phyloP scores from a whole-genome alignment of 2,329 filamentous ascomycete species.

The Pyrenophora tritici-repentis region DNA sequence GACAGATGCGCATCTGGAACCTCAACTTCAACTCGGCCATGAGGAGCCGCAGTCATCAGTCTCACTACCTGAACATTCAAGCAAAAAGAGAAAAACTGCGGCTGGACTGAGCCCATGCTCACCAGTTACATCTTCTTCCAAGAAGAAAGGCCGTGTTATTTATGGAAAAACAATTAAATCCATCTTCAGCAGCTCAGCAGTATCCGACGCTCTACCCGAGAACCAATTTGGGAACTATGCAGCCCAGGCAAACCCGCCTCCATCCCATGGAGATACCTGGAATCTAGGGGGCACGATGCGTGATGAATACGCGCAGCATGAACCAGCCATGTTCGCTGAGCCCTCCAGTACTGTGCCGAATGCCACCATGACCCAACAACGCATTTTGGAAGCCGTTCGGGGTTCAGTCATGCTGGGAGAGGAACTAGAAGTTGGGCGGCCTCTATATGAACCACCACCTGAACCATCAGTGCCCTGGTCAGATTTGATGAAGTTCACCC shows the following conservation, averaged over 20 bases:
- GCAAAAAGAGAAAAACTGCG: conserved; percentile 31
- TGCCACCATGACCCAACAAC: conserved; percentile 48
- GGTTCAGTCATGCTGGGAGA: conserved; percentile 33
- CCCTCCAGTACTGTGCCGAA: conserved; percentile 51
- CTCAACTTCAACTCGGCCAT: conserved; percentile 23
- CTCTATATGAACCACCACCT: conserved; percentile 23
- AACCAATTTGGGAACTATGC: background rate
- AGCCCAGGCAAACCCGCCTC: background rate
- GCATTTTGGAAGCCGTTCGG: conserved; percentile 45
- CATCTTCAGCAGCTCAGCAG: conserved; percentile 1
- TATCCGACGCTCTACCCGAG: conserved; percentile 1
- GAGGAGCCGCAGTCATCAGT: conserved; percentile 23
- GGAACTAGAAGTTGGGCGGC: conserved; percentile 16
- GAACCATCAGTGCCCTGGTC: conserved; percentile 46
- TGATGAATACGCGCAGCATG: conserved; percentile 46
- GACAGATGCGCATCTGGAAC: conserved; percentile 34
- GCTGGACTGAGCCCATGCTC: conserved; percentile 12
- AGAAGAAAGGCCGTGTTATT: conserved; percentile 9
- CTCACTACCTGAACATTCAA: conserved; percentile 25
- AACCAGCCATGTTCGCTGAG: conserved; percentile 50
- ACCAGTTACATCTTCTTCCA: background rate
- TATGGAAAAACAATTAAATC: conserved; percentile 19
- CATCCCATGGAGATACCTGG: conserved; percentile 16
- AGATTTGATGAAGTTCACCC: conserved; percentile 37
- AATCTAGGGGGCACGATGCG: conserved; percentile 41